Conservation (phyloP, 2,329 filamentous ascomycete genomes). For the Fusarium algeriense region DNA sequence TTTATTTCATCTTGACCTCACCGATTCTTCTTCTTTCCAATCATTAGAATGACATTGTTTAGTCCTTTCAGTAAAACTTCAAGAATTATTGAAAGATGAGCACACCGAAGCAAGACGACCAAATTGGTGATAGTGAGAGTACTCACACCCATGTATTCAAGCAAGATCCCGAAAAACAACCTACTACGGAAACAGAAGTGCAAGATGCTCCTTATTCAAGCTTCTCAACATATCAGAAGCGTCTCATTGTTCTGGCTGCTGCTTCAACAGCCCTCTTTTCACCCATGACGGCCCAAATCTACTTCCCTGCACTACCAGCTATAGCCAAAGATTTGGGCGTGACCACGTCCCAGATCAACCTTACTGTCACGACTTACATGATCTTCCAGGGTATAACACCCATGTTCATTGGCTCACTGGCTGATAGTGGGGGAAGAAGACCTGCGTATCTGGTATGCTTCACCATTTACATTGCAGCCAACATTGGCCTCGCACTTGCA, state of each 20-base stretch:
- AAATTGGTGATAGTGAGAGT: slow-evolving; percentile 3
- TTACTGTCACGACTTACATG: slow-evolving; percentile 68
- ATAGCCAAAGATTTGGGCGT: slow-evolving; percentile 63
- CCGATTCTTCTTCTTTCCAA: neutral
- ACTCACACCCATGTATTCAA: slow-evolving; percentile 2
- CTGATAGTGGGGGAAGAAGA: slow-evolving; percentile 66
- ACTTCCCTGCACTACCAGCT: slow-evolving; percentile 65
- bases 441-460: slow-evolving; percentile 68
- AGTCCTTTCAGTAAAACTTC: neutral
- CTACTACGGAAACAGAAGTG: neutral
- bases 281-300: slow-evolving; percentile 63
- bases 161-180: slow-evolving; percentile 28
- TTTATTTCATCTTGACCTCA: slow-evolving; percentile 19
- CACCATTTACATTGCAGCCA: slow-evolving; percentile 64
- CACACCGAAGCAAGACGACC: neutral
- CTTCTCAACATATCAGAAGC: slow-evolving; percentile 57
- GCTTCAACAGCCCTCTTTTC: slow-evolving; percentile 59
- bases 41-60: neutral
- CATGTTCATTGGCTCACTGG: slow-evolving; percentile 67
- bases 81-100: slow-evolving; percentile 10
- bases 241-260: slow-evolving; percentile 55
- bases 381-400: slow-evolving; percentile 72
- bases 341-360: slow-evolving; percentile 57
- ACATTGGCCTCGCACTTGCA: slow-evolving; percentile 65
- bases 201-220: slow-evolving; percentile 51